Evolutionary conservation across 116 monocot genomes (phyloP).

Genomic region (Iris pallida): DNA sequence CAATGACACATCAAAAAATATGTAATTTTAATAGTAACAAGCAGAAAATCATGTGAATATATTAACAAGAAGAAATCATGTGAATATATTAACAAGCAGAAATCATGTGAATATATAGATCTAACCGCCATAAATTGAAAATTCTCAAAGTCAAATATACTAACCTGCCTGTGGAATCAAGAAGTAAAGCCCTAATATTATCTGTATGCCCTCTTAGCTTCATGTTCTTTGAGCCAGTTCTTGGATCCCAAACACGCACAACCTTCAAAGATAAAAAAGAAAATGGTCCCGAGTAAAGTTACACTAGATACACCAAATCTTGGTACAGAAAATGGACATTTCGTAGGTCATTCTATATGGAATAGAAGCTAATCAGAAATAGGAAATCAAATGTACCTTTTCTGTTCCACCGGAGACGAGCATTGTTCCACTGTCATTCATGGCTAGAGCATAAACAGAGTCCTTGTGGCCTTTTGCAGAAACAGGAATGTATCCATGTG

Average conservation of each 20-base stretch:
- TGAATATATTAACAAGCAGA: background rate
- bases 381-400: conserved; percentile 45
- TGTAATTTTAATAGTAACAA: background rate
- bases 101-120: background rate
- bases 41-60: background rate
- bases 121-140: background rate
- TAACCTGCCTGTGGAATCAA: conserved; percentile 96
- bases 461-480: conserved; percentile 92
- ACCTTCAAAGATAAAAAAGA: conserved; percentile 39
- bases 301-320: no score
- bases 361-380: conserved; percentile 5
- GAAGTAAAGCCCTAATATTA: conserved; percentile 86
- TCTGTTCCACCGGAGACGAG: conserved; percentile 99
- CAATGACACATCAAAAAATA: background rate
- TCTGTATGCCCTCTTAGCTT: conserved; percentile 97
- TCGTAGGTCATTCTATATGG: background rate
- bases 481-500: conserved; percentile 72
- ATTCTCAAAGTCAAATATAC: background rate
- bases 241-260: conserved; percentile 96
- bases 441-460: conserved; percentile 96
- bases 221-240: conserved; percentile 97
- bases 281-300: no score
- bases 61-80: no score
- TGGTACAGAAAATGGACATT: background rate
- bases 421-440: conserved; percentile 85